Evolutionary conservation across 208 protist genomes (phyloP).

Genomic region (Trypanosoma boissoni): DNA sequence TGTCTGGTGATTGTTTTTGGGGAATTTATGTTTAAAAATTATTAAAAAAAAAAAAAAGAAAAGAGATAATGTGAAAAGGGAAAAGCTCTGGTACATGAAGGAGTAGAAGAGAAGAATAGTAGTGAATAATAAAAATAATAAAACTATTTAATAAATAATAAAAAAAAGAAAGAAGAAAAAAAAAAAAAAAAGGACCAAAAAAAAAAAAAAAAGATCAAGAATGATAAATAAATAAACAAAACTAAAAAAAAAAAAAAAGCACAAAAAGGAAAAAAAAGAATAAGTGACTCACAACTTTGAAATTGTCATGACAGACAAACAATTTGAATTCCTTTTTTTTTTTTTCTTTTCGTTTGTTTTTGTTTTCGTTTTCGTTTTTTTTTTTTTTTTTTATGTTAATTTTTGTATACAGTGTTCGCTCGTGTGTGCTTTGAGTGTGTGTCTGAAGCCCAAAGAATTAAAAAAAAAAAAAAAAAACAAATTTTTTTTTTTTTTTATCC

Average conservation of each 20-base stretch:
- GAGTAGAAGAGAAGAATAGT: conserved; percentile 9
- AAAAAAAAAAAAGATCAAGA: neutral
- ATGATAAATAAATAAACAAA: neutral
- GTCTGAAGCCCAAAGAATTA: too few relatives aligned
- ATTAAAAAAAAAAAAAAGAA: neutral
- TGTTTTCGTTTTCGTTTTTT: too few relatives aligned
- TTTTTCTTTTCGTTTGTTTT: too few relatives aligned
- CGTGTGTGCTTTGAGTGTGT: too few relatives aligned
- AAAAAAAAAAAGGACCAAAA: neutral
- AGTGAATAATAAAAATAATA: conserved; percentile 11
- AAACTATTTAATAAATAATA: too few relatives aligned
- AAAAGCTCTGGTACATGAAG: conserved; percentile 3
- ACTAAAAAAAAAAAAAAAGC: neutral
- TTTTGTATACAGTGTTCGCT: too few relatives aligned
- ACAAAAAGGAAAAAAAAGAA: neutral
- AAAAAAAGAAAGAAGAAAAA: neutral
- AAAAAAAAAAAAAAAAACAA: too few relatives aligned
- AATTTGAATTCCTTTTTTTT: neutral
- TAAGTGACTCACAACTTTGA: neutral
- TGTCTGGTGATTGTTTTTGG: neutral
- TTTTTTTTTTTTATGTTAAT: too few relatives aligned
- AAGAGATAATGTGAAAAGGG: neutral
- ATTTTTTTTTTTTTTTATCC: too few relatives aligned
- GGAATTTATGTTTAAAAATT: neutral
- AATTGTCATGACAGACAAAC: neutral